Evolutionary conservation across 2,329 filamentous ascomycete species (phyloP).

Genomic region (Diplodia mutila): DNA sequence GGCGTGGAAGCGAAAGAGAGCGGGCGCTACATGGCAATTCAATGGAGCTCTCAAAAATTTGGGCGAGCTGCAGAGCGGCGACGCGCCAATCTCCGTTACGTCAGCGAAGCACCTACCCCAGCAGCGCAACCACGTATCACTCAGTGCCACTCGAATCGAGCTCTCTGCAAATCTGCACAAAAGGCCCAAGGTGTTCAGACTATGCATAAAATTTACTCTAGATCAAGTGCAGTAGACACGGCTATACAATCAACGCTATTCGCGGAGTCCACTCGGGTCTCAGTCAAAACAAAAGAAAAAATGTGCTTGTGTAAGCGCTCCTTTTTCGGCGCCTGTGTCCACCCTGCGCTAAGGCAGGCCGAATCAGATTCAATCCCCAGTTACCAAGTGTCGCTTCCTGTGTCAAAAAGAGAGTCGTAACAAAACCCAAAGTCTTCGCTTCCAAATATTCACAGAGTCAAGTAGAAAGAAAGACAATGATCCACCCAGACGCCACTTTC

Average conservation of each 20-base stretch:
- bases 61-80: background rate
- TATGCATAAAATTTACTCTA: slow-evolving; percentile 11
- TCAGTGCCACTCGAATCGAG: background rate
- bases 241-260: slow-evolving; percentile 5
- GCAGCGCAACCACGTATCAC: background rate
- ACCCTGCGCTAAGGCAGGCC: slow-evolving; percentile 16
- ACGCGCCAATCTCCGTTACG: slow-evolving; percentile 15
- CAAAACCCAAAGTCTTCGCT: slow-evolving; percentile 15
- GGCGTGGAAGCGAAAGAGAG: background rate
- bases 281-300: slow-evolving; percentile 7
- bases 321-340: slow-evolving; percentile 11
- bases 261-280: background rate
- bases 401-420: slow-evolving; percentile 24
- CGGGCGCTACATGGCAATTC: background rate
- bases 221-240: slow-evolving; percentile 9
- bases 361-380: background rate
- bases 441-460: slow-evolving; percentile 23
- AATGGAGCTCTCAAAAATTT: slow-evolving; percentile 7
- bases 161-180: background rate
- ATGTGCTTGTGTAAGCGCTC: slow-evolving; percentile 22
- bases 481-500: slow-evolving; percentile 1
- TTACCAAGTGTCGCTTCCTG: slow-evolving; percentile 16
- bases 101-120: background rate
- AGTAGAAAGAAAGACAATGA: slow-evolving; percentile 9
- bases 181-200: background rate